phyloP scores from a whole-genome alignment of 768 basidiomycete genomes.

The Lactifluus pinguis region DNA sequence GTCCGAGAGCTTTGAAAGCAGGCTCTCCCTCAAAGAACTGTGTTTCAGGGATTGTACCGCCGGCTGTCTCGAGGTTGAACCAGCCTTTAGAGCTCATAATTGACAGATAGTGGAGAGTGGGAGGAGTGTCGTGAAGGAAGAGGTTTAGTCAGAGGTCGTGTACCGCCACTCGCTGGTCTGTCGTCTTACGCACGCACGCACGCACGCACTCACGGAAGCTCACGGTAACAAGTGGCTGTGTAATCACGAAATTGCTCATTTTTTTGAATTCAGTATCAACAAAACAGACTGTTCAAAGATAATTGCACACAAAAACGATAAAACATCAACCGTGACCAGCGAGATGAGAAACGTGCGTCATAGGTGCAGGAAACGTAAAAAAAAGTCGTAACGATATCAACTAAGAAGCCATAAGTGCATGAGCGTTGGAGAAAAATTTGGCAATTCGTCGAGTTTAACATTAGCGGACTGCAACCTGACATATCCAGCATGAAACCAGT shows the following conservation, averaged over 20 bases:
- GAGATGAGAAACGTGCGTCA: slow-evolving; percentile 9
- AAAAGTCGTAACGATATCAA: slow-evolving; percentile 8
- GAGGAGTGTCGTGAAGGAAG: neutral
- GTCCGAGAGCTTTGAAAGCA: slow-evolving; percentile 70
- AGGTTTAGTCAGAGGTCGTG: neutral
- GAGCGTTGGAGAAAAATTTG: neutral
- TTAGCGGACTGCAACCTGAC: slow-evolving; percentile 16
- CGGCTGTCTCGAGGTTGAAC: slow-evolving; percentile 74
- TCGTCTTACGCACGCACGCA: no score
- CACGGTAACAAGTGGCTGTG: neutral
- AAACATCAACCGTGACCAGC: slow-evolving; percentile 16
- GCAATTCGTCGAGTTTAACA: neutral
- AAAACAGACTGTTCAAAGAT: neutral
- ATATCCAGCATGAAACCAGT: slow-evolving; percentile 13
- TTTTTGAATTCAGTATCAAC: neutral
- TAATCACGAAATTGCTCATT: neutral
- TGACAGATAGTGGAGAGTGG: neutral
- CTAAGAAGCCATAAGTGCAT: neutral
- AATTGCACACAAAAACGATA: slow-evolving; percentile 1
- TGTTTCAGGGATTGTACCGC: slow-evolving; percentile 57
- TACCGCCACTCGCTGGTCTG: no score
- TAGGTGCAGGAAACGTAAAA: slow-evolving; percentile 1
- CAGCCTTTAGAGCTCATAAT: slow-evolving; percentile 63
- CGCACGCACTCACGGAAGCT: no score
- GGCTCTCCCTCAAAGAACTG: slow-evolving; percentile 86